A percentile compares a stretch with the other conserved stretches of the same genome.
Conservation (phyloP, 2,329 filamentous ascomycete genomes). For the Colletotrichum tabaci region DNA sequence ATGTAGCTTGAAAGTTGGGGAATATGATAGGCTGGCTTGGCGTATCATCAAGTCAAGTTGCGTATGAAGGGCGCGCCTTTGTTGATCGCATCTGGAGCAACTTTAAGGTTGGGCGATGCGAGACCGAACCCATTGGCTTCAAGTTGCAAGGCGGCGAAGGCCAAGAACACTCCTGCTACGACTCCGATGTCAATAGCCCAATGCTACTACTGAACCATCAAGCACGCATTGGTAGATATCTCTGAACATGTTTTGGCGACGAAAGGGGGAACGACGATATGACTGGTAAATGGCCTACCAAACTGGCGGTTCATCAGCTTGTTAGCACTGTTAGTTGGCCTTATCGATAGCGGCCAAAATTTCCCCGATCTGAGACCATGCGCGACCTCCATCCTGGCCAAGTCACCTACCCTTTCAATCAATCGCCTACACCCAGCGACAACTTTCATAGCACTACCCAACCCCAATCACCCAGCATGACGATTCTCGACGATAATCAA, state of each 20-base stretch:
- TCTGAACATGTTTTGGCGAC: too few species aligned
- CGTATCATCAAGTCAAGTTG: background rate
- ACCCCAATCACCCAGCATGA: slow-evolving; percentile 11
- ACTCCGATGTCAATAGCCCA: too few species aligned
- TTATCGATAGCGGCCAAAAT: slow-evolving; percentile 42
- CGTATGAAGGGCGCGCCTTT: slow-evolving; percentile 28
- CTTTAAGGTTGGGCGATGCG: background rate
- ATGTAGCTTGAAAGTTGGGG: background rate
- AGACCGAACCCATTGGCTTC: background rate
- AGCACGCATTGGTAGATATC: too few species aligned
- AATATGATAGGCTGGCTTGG: background rate
- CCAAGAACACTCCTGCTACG: too few species aligned
- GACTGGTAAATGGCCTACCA: background rate
- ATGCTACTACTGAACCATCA: too few species aligned
- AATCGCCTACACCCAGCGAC: slow-evolving; percentile 10
- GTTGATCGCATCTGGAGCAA: background rate
- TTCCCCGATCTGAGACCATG: slow-evolving; percentile 22
- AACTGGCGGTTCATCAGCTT: background rate
- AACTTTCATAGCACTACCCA: background rate
- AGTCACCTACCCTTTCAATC: background rate
- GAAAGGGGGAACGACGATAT: background rate
- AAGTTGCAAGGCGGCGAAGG: background rate
- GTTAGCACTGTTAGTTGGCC: background rate
- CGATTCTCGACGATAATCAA: slow-evolving; percentile 4
- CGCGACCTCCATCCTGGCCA: slow-evolving; percentile 2